Base-by-base conservation (phyloP, 1,284 basidiomycete genomes). In the Cutaneotrichosporon cutaneum region DNA sequence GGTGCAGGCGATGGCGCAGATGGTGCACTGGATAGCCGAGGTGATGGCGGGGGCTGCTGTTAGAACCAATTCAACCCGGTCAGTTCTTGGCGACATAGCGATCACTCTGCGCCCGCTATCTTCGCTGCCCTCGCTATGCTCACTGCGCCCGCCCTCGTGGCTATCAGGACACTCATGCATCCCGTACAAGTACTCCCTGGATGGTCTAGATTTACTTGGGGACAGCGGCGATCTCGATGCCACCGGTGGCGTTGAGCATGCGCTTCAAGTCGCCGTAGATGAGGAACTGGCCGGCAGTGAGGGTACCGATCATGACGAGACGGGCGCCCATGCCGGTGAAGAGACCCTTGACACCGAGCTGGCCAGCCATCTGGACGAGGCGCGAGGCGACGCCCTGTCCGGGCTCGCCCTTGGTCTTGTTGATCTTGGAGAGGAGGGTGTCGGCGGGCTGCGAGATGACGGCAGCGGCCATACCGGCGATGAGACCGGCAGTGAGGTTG, bases 361-460 rank as follows among this genome's bases (percentile, higher is more conserved):
- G 79, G 63, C 71, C 70, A 63, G 80, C 68, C 76, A 83, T 81
- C 68, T 77, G 72, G 70, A 82, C 67, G 67, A 84, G 77, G 59
- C 83, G 78, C 62, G 81, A 80, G 51, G 79, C 75, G 69, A 78
- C 78, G 22, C 80, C 80, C 80, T 84, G 81, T 62, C 83, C 83
- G 63, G 83, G 83, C 45, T 73, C 70, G 63, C 82, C 83, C 81
- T 84, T 83, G 77, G 81, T 79, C 82, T 84, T 84, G 83, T 84
- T 84, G 77, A 84, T 84, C 82, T 83, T 81, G 65, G 81, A 82
- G 56, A 84, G 73, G 16, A 84, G 76, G 48, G 82, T 83, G 75
- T 84, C 83, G 72, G 82, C 83, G 61, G 83, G 83, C 65, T 86
- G 84, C n/a, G 83, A 84, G 72, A 85, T 84, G 76, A 83, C 72